phyloP scores from a whole-genome alignment of 371 early-diverging fungal genomes.

The Conidiobolus incongruus region DNA sequence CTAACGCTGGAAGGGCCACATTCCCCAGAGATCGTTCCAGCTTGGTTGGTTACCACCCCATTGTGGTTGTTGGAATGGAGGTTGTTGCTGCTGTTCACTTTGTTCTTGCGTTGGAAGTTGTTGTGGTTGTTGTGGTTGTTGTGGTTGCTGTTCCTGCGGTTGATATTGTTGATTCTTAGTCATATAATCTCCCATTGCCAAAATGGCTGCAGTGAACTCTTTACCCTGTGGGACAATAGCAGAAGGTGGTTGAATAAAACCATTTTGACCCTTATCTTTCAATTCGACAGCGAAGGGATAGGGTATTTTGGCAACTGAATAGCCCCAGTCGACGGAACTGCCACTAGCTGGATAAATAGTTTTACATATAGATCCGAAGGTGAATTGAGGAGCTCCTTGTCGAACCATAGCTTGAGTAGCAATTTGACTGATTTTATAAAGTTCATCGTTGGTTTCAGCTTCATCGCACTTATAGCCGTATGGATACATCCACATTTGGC shows the following conservation, averaged over 20 bases:
- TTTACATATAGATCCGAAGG: conserved; percentile 18
- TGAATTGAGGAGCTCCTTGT: conserved; percentile 2
- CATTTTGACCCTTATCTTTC: conserved; percentile 21
- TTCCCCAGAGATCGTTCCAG: too few relatives aligned
- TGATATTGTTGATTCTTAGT: too few relatives aligned
- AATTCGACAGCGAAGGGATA: conserved; percentile 30
- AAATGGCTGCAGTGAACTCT: conserved; percentile 18
- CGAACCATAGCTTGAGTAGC: background rate
- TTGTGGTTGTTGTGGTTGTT: too few relatives aligned
- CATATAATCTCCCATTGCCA: conserved; percentile 7
- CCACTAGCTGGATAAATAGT: conserved; percentile 22
- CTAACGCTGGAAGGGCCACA: too few relatives aligned
- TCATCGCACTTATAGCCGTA: conserved; percentile 14
- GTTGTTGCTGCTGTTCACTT: too few relatives aligned
- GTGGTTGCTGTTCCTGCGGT: too few relatives aligned
- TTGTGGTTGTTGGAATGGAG: too few relatives aligned
- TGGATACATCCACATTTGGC: conserved; percentile 24
- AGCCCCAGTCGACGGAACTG: conserved; percentile 15
- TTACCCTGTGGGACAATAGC: conserved; percentile 22
- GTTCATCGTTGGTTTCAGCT: conserved; percentile 9
- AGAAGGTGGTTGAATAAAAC: conserved; percentile 21
- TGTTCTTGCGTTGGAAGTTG: too few relatives aligned
- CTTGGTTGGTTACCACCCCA: too few relatives aligned
- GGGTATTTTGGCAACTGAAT: conserved; percentile 16
- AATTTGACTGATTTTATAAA: background rate